Evolutionary conservation across 768 basidiomycete species (phyloP).

Genomic region (Clitopilus passeckerianus): DNA sequence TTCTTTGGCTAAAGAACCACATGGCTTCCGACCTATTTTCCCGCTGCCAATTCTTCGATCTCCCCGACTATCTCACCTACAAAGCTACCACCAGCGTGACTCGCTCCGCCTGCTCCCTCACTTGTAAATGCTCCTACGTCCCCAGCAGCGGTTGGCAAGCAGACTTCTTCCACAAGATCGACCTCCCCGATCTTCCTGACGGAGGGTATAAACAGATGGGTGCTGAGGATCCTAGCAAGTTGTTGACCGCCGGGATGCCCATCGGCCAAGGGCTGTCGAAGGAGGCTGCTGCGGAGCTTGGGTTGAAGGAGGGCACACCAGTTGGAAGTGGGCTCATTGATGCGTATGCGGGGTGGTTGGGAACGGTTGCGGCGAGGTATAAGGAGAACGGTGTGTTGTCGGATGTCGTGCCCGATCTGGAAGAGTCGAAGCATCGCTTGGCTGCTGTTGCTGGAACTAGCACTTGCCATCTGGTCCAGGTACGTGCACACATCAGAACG

Average conservation of each 20-base stretch:
- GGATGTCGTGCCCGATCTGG: constrained; percentile 50
- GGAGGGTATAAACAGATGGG: constrained; percentile 75
- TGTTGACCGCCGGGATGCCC: constrained; percentile 81
- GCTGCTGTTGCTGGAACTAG: constrained; percentile 96
- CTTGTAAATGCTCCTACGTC: constrained; percentile 94
- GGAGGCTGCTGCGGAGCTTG: constrained; percentile 79
- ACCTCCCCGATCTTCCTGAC: constrained; percentile 65
- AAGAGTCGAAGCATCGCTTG: constrained; percentile 76
- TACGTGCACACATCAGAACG: constrained; percentile 14
- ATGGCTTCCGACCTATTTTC: constrained; percentile 72
- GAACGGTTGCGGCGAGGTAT: constrained; percentile 84
- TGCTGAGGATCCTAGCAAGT: constrained; percentile 45
- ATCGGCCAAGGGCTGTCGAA: constrained; percentile 80
- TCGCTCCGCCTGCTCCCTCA: constrained; percentile 88
- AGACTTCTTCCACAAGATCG: constrained; percentile 84
- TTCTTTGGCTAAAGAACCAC: constrained; percentile 91
- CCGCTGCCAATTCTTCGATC: constrained; percentile 79
- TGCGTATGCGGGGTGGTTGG: constrained; percentile 98
- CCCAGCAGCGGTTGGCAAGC: constrained; percentile 85
- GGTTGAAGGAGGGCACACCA: constrained; percentile 79
- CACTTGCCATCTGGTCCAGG: constrained; percentile 93
- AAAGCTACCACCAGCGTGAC: constrained; percentile 71
- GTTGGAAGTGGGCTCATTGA: constrained; percentile 96
- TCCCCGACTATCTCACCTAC: constrained; percentile 96
- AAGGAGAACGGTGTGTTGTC: constrained; percentile 48